Percentiles rank a stretch among this genome's conserved stretches.
phyloP scores from a whole-genome alignment of 495 filamentous ascomycete species.

The Chaetomium fimeti region DNA sequence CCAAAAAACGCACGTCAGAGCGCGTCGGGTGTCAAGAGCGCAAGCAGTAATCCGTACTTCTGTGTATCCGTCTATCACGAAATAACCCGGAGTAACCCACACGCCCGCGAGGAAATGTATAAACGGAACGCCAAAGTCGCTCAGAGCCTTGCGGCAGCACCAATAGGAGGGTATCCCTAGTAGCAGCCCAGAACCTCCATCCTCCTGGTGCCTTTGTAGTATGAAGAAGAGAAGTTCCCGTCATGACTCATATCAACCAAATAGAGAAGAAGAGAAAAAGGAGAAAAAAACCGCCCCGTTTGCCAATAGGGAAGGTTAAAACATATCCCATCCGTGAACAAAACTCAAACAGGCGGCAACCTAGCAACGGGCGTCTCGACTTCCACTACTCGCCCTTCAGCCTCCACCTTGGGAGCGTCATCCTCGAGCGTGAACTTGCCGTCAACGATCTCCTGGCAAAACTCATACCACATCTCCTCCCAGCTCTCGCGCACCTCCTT shows the following conservation, averaged over 20 bases:
- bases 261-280: background rate
- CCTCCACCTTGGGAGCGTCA: background rate
- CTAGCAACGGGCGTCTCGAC: background rate
- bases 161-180: background rate
- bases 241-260: conserved; percentile 10
- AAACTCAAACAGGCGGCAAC: background rate
- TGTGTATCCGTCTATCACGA: background rate
- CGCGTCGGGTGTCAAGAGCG: too few relatives aligned
- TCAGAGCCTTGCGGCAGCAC: background rate
- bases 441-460: conserved; percentile 40
- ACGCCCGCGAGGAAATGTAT: background rate
- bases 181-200: background rate
- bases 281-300: background rate
- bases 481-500: conserved; percentile 39
- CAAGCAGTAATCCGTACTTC: conserved; percentile 31
- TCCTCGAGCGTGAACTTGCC: conserved; percentile 26
- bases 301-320: background rate
- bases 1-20: too few relatives aligned
- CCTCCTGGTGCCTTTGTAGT: background rate
- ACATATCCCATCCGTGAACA: background rate
- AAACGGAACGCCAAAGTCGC: background rate
- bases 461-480: conserved; percentile 47
- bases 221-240: background rate
- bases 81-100: background rate
- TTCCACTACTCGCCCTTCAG: background rate